Percentiles rank a stretch among this genome's conserved stretches.
These are phyloP conservation scores for Phialophora tarda DNA, from an alignment of 2,329 filamentous ascomycete genomes.

Conservation along the genomic window DNA sequence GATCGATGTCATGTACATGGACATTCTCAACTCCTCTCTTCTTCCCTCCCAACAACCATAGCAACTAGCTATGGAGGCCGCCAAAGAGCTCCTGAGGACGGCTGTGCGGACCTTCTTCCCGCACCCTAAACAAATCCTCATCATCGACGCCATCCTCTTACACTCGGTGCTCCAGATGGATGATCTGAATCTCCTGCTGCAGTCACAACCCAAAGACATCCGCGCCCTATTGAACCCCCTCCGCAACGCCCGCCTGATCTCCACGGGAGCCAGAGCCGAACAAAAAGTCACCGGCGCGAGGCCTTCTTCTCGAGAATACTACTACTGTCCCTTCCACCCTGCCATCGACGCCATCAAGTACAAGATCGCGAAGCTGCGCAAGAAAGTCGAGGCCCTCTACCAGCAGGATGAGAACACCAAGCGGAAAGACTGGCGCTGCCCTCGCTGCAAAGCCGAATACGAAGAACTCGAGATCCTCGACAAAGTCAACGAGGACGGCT, in stretches of 20 bases:
- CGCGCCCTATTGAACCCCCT: slow-evolving; percentile 87
- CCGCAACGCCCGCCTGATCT: slow-evolving; percentile 81
- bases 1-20: slow-evolving; percentile 3
- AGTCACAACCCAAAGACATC: slow-evolving; percentile 88
- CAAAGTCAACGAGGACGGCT: slow-evolving; percentile 69
- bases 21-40: neutral
- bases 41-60: neutral
- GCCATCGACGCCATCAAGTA: slow-evolving; percentile 97
- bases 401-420: slow-evolving; percentile 68
- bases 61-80: slow-evolving; percentile 62
- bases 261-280: slow-evolving; percentile 74
- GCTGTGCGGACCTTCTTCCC: slow-evolving; percentile 86
- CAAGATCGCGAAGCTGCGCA: slow-evolving; percentile 85
- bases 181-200: slow-evolving; percentile 84
- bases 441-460: slow-evolving; percentile 81
- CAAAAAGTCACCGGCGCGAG: slow-evolving; percentile 79
- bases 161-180: slow-evolving; percentile 81
- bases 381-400: slow-evolving; percentile 82
- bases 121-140: slow-evolving; percentile 75
- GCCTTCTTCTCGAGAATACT: slow-evolving; percentile 87
- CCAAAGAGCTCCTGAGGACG: slow-evolving; percentile 81
- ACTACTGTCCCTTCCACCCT: slow-evolving; percentile 93
- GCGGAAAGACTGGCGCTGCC: slow-evolving; percentile 89
- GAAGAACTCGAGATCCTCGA: slow-evolving; percentile 89
- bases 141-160: slow-evolving; percentile 78